Base-by-base conservation (phyloP, 2,329 filamentous ascomycete species). In the Orbilia javanica region DNA sequence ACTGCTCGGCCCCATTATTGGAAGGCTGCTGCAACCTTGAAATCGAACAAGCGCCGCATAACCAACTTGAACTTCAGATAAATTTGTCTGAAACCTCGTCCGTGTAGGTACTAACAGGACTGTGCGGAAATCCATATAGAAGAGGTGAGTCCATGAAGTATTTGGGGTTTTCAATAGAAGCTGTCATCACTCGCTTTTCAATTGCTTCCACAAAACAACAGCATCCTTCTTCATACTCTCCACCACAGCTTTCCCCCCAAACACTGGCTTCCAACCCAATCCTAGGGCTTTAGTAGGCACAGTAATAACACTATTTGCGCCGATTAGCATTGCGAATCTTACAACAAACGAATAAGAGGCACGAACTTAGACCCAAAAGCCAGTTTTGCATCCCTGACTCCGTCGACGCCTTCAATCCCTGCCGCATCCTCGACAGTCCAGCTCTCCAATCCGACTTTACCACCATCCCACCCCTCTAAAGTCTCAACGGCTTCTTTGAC, bases 211-310 rank as follows among this genome's bases (percentile, higher is more conserved):
- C 15, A 77, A 22, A 18, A 62, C 22, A 4, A 13, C 29, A 18
- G 72, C 72, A 52, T 77, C 72, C 39, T 66, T 70, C 11, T 66
- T 60, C 48, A 77, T 70, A 27, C 72, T 70, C 5, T 77, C 66
- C 3, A 77, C 4, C 8, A 77, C 29, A 1, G 72, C 72, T 22
- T 77, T 57, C 3, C 57, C 57, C 11, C 57, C 55, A 66, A 77
- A 77, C 1, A 34, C 65, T 4, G 72, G 72, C 42, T 77, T 77
- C 72, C 72, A 77, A 4, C 72, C 66, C 3, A 77, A 22, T 8
- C 34, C 46, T 6, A 77, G 22, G 0, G 55, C 62, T 15, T 50
- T 48, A 3, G n/a, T 66, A 13, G 72, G 72, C 11, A 77, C 22
- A 15, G 72, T 77, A 42, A 77, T 70, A 0, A 77, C 46, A 52